A percentile compares a stretch with the other conserved stretches of the same genome.
phyloP scores from a whole-genome alignment of 2,329 filamentous ascomycete genomes.

The Fusarium sp. region DNA sequence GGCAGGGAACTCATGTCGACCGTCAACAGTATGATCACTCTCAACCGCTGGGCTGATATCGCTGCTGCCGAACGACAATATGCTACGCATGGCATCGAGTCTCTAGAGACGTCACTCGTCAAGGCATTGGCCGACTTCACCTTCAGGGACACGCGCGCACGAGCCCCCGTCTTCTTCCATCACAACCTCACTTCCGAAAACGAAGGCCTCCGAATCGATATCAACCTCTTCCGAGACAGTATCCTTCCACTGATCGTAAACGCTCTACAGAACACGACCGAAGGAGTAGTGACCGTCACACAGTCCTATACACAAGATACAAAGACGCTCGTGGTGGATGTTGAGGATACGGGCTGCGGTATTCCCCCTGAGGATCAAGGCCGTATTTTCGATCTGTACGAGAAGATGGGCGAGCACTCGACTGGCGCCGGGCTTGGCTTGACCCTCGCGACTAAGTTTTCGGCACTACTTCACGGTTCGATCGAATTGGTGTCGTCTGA shows the following conservation, averaged over 20 bases:
- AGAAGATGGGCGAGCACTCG: conserved; percentile 52
- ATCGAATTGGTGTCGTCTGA: conserved; percentile 52
- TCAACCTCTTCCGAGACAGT: conserved; percentile 54
- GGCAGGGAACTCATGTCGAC: conserved; percentile 56
- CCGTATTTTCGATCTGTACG: conserved; percentile 56
- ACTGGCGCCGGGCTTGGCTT: conserved; percentile 56
- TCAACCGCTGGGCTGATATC: conserved; percentile 53
- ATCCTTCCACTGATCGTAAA: conserved; percentile 55
- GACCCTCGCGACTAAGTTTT: conserved; percentile 55
- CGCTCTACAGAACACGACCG: conserved; percentile 53
- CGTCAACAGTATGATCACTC: conserved; percentile 57
- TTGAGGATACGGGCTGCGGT: conserved; percentile 55
- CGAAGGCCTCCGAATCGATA: conserved; percentile 49
- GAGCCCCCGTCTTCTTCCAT: conserved; percentile 31
- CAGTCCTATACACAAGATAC: conserved; percentile 46
- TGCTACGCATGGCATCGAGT: conserved; percentile 30
- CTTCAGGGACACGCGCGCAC: conserved; percentile 12
- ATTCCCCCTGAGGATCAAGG: conserved; percentile 49
- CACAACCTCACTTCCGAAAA: conserved; percentile 25
- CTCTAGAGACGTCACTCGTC: conserved; percentile 24
- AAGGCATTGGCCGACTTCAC: conserved; percentile 9
- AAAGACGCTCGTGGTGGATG: conserved; percentile 50
- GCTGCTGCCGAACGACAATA: conserved; percentile 45
- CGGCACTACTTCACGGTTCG: conserved; percentile 51
- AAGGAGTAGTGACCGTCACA: conserved; percentile 51